Base-by-base conservation (phyloP, 2,329 filamentous ascomycete genomes). In the Epicoccum sorghinum region DNA sequence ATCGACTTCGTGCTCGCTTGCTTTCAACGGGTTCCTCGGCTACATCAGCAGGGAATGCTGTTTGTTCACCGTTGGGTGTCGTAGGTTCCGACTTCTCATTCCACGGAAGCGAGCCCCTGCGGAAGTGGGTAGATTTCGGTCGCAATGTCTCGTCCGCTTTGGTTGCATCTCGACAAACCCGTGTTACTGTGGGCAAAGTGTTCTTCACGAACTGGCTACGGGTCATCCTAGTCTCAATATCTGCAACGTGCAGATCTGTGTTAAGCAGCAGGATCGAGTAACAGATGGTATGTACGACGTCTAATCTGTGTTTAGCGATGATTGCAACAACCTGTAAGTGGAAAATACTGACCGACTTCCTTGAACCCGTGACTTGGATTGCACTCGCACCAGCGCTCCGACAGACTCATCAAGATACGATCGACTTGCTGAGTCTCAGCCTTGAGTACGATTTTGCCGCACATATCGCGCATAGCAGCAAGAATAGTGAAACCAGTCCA, bases 361-460 rank as follows among this genome's bases (percentile, higher is more conserved):
- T 95, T 97, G 82, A 98, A 99, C 12, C 93, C 93, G 75, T 99
- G 92, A 38, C 87, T 89, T 0, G 90, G 86, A 71, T 99, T 99
- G 80, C 93, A 97, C 63, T 90, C 85, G 72, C 91, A 96, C 95
- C 95, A 99, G 57, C 93, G 83, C 60, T 86, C 87, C 3, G 95
- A 91, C 66, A 98, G 93, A 18, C 90, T 89, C 66, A 96, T 90
- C 59, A 99, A 78, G 55, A 99, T 93, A 30, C 95, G 89, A 72
- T 99, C 95, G 18, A 99, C 91, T 74, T 99, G 93, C 75, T 99
- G 95, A 3, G 93, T 96, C 77, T 99, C 95, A 36, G 90, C 95
- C 62, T 90, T 90, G 52, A 99, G 81, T 4, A 95, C 82, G 23
- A 98, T 81, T 29, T 90, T 88, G 47, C 85, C 85, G 73, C 95